These are phyloP conservation scores for Apophysomyces ossiformis DNA, from an alignment of 371 early-diverging fungal species.

Conservation along the genomic window DNA sequence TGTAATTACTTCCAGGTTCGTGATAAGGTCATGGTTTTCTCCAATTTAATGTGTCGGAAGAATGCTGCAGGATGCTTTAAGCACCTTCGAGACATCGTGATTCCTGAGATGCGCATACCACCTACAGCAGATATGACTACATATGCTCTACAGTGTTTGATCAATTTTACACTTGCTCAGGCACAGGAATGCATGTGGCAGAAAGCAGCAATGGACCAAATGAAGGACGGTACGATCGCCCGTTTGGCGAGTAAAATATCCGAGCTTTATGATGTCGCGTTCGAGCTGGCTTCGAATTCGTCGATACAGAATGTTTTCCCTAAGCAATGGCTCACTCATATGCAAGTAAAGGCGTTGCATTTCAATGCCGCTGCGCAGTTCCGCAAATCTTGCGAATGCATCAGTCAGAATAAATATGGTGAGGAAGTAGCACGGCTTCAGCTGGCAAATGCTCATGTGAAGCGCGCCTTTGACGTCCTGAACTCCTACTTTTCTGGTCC, in stretches of 20 bases:
- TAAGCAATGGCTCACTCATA: constrained; percentile 63
- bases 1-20: constrained; percentile 78
- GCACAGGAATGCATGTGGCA: constrained; percentile 91
- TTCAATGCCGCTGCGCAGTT: constrained; percentile 79
- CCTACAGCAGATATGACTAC: constrained; percentile 64
- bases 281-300: constrained; percentile 64
- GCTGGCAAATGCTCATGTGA: constrained; percentile 54
- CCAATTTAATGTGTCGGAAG: constrained; percentile 32
- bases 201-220: constrained; percentile 77
- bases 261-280: constrained; percentile 69
- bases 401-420: constrained; percentile 76
- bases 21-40: background rate
- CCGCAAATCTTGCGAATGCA: constrained; percentile 74
- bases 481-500: constrained; percentile 21
- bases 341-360: constrained; percentile 71
- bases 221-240: constrained; percentile 77
- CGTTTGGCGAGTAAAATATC: constrained; percentile 77
- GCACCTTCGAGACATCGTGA: constrained; percentile 60
- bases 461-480: constrained; percentile 40
- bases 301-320: constrained; percentile 48
- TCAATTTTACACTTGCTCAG: constrained; percentile 83
- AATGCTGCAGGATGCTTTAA: constrained; percentile 83
- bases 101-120: constrained; percentile 59
- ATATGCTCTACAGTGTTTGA: constrained; percentile 63
- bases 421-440: constrained; percentile 83